phyloP scores from a whole-genome alignment of 73 alveolate species.

The Paramecium caudatum region DNA sequence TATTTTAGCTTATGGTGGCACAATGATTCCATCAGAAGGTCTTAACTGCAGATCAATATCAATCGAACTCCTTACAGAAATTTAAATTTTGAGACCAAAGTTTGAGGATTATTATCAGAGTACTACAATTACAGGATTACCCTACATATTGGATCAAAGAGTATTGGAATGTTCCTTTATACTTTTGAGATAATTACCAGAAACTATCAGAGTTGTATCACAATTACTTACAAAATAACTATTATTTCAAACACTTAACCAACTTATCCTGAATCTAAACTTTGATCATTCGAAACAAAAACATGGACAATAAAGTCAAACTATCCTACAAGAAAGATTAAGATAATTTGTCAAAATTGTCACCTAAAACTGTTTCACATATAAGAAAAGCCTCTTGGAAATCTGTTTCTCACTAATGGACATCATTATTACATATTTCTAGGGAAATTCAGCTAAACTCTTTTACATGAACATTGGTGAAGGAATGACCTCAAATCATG shows the following conservation, averaged over 20 bases:
- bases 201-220: constrained; percentile 30
- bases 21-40: constrained; percentile 70
- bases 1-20: constrained; percentile 49
- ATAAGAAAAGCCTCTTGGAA: background rate
- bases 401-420: background rate
- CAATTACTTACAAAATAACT: background rate
- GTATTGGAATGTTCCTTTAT: constrained; percentile 37
- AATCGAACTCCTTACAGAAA: constrained; percentile 20
- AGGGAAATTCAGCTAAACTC: background rate
- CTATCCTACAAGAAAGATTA: background rate
- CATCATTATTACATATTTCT: background rate
- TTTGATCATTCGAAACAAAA: background rate
- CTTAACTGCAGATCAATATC: constrained; percentile 48
- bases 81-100: background rate
- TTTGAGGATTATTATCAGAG: background rate
- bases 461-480: constrained; percentile 29
- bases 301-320: background rate
- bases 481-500: background rate
- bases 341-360: background rate
- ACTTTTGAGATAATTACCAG: constrained; percentile 39
- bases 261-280: background rate
- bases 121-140: constrained; percentile 18
- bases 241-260: background rate
- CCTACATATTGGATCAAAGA: constrained; percentile 28
- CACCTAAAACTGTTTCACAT: background rate